phyloP scores from a whole-genome alignment of 2,329 filamentous ascomycete species.

The Fusarium subglutinans region DNA sequence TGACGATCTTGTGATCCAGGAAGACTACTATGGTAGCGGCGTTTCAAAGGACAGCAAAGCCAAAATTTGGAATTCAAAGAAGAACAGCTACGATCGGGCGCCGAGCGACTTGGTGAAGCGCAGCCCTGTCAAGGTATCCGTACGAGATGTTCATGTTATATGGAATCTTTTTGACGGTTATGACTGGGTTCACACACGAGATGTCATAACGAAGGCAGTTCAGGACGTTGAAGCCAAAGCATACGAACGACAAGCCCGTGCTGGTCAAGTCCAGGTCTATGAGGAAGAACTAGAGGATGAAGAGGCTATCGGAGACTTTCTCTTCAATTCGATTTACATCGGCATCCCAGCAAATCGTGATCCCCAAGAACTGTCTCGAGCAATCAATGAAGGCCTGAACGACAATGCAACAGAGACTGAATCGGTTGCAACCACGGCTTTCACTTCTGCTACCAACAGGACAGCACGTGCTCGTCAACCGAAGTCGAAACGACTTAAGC shows the following conservation, averaged over 20 bases:
- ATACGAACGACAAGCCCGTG: conserved; percentile 73
- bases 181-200: conserved; percentile 90
- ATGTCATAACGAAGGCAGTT: conserved; percentile 87
- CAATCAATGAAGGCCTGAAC: conserved; percentile 89
- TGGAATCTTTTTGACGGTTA: conserved; percentile 99
- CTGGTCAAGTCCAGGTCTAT: conserved; percentile 64
- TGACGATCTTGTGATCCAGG: conserved; percentile 75
- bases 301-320: conserved; percentile 89
- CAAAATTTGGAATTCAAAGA: conserved; percentile 81
- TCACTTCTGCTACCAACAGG: conserved; percentile 66
- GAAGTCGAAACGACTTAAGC: conserved; percentile 71
- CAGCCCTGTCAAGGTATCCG: conserved; percentile 78
- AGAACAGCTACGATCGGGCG: conserved; percentile 76
- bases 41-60: conserved; percentile 71
- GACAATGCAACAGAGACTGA: conserved; percentile 89
- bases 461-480: conserved; percentile 54
- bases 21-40: conserved; percentile 78
- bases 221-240: conserved; percentile 86
- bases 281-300: conserved; percentile 83
- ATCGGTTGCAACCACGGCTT: conserved; percentile 81
- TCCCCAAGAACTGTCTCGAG: conserved; percentile 79
- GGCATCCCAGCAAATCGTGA: conserved; percentile 88
- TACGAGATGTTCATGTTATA: conserved; percentile 90
- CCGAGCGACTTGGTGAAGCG: conserved; percentile 68
- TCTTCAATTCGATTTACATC: conserved; percentile 99